Conservation (phyloP, 768 basidiomycete species). For the Imleria badia region DNA sequence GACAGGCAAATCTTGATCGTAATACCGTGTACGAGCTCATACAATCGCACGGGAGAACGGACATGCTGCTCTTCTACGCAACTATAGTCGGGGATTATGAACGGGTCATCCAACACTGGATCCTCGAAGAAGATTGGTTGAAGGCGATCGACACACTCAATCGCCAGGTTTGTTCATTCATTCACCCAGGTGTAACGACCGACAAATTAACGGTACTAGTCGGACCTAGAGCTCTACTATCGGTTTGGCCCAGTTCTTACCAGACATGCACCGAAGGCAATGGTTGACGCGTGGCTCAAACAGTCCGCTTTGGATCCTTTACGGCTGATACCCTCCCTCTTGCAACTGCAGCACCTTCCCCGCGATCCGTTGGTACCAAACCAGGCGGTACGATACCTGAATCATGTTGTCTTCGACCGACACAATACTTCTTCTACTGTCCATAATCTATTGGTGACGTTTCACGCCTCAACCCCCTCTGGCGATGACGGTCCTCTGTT, state of each 20-base stretch:
- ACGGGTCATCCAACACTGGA: slow-evolving; percentile 88
- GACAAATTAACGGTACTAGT: slow-evolving; percentile 40
- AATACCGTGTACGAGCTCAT: slow-evolving; percentile 91
- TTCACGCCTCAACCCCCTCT: slow-evolving; percentile 56
- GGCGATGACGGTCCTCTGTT: slow-evolving; percentile 77
- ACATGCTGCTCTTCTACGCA: slow-evolving; percentile 91
- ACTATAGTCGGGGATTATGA: slow-evolving; percentile 75
- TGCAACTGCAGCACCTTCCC: slow-evolving; percentile 73
- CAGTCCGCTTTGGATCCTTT: slow-evolving; percentile 77
- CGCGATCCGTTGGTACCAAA: slow-evolving; percentile 74
- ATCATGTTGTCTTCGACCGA: slow-evolving; percentile 79
- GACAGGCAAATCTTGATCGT: slow-evolving; percentile 80
- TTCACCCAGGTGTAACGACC: background rate
- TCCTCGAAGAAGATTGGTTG: slow-evolving; percentile 88
- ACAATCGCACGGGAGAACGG: slow-evolving; percentile 87
- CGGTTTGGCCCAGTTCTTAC: slow-evolving; percentile 88
- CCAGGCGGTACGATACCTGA: slow-evolving; percentile 89
- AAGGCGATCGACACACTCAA: slow-evolving; percentile 90
- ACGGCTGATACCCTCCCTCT: slow-evolving; percentile 84
- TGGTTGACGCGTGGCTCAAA: slow-evolving; percentile 90
- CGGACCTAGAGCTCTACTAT: slow-evolving; percentile 88
- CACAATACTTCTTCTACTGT: slow-evolving; percentile 80
- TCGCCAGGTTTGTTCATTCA: slow-evolving; percentile 60
- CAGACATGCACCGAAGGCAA: slow-evolving; percentile 82
- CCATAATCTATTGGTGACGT: slow-evolving; percentile 91